A percentile compares a stretch with the other conserved stretches of the same genome.
These are phyloP conservation scores for Gossypioides kirkii DNA, from an alignment of 345 rosid genomes.

Conservation along the genomic window DNA sequence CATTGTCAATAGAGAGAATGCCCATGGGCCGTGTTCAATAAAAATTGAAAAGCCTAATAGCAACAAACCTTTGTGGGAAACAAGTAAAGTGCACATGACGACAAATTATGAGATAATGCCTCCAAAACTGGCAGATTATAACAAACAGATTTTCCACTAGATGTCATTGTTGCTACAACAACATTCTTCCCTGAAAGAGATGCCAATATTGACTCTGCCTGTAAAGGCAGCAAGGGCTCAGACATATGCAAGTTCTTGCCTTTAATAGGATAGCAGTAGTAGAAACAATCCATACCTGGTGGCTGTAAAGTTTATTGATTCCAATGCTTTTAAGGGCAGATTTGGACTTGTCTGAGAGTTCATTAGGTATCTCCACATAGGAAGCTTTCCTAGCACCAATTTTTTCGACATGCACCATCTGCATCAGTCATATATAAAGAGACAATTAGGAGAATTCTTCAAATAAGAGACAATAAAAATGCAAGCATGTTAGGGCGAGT, in stretches of 20 bases:
- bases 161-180: conserved; percentile 88
- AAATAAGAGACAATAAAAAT: conserved; percentile 3
- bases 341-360: conserved; percentile 60
- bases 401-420: conserved; percentile 80
- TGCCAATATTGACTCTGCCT: conserved; percentile 80
- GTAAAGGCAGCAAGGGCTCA: conserved; percentile 19
- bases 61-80: conserved; percentile 85
- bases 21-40: not conserved
- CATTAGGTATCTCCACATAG: conserved; percentile 45
- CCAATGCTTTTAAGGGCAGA: conserved; percentile 62
- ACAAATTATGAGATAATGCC: conserved; percentile 53
- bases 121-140: conserved; percentile 91
- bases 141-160: conserved; percentile 98
- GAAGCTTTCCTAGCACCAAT: conserved; percentile 55
- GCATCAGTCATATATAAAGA: conserved; percentile 26
- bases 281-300: conserved; percentile 56
- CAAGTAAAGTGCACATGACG: conserved; percentile 78
- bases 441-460: conserved; percentile 7
- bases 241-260: conserved; percentile 11
- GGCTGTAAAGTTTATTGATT: conserved; percentile 66
- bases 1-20: not conserved
- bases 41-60: conserved; percentile 5
- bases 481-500: not conserved
- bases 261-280: not conserved
- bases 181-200: conserved; percentile 76